These are phyloP conservation scores for Quercus tomentella DNA, from an alignment of 331 rosid species.

Conservation along the genomic window DNA sequence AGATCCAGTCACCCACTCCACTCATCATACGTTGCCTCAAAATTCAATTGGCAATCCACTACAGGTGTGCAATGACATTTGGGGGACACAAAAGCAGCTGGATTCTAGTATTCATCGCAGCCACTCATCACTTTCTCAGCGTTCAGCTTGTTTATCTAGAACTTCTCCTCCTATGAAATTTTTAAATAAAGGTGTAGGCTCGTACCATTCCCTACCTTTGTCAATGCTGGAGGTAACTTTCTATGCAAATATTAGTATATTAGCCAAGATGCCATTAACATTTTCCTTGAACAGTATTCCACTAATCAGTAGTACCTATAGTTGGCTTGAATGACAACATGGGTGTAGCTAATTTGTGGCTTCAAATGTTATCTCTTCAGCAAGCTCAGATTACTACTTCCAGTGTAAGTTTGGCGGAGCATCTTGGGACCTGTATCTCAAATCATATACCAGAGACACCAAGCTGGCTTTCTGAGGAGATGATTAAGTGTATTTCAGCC, in stretches of 20 bases:
- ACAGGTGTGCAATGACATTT: constrained; percentile 34
- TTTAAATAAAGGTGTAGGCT: constrained; percentile 51
- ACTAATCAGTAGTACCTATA: neutral
- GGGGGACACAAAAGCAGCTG: constrained; percentile 42
- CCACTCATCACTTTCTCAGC: constrained; percentile 67
- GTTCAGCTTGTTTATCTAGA: constrained; percentile 50
- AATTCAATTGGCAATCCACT: constrained; percentile 30
- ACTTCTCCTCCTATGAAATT: constrained; percentile 40
- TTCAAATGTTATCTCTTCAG: constrained; percentile 36
- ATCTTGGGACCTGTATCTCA: constrained; percentile 38
- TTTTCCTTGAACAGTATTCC: neutral
- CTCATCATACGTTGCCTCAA: constrained; percentile 32
- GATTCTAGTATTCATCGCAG: constrained; percentile 69
- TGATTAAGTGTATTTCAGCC: constrained; percentile 75
- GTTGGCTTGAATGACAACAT: neutral
- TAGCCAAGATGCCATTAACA: neutral
- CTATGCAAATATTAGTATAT: neutral
- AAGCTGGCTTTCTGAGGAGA: constrained; percentile 84
- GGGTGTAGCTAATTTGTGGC: constrained; percentile 20
- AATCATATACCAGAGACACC: constrained; percentile 59
- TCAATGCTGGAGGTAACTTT: constrained; percentile 76
- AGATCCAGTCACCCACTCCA: constrained; percentile 22
- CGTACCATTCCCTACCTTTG: constrained; percentile 87
- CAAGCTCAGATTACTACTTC: constrained; percentile 51
- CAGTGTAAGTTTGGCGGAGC: constrained; percentile 54